phyloP scores from a whole-genome alignment of 2,329 filamentous ascomycete species.

The Monilinia polystroma region DNA sequence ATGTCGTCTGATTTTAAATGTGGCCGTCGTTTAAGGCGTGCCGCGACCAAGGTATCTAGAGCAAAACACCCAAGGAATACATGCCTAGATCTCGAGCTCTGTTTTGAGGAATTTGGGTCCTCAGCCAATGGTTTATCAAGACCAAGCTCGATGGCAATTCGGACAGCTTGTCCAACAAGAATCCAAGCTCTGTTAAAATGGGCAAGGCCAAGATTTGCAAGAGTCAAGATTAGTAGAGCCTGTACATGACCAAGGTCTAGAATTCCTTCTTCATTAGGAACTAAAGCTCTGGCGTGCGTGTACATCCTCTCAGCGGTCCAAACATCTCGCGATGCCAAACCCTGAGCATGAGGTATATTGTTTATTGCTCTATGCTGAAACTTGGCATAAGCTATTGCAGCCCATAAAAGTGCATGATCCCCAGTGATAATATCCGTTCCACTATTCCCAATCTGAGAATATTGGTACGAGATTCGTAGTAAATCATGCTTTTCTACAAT shows the following conservation, averaged over 20 bases:
- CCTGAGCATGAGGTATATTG: slow-evolving; percentile 35
- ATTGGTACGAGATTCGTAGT: slow-evolving; percentile 38
- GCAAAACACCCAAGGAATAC: slow-evolving; percentile 59
- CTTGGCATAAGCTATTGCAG: slow-evolving; percentile 56
- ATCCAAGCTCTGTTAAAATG: slow-evolving; percentile 61
- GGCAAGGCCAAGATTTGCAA: slow-evolving; percentile 61
- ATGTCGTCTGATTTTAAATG: slow-evolving; percentile 52
- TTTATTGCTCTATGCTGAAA: slow-evolving; percentile 46
- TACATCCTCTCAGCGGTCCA: slow-evolving; percentile 48
- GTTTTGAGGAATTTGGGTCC: slow-evolving; percentile 29
- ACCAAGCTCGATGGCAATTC: slow-evolving; percentile 49
- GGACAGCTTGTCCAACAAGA: slow-evolving; percentile 62
- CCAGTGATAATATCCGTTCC: slow-evolving; percentile 30
- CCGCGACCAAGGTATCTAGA: slow-evolving; percentile 58
- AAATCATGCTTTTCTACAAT: slow-evolving; percentile 62
- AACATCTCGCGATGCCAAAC: slow-evolving; percentile 29
- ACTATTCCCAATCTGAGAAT: slow-evolving; percentile 29
- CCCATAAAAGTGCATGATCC: slow-evolving; percentile 60
- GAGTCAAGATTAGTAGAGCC: slow-evolving; percentile 56
- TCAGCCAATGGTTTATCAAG: slow-evolving; percentile 40
- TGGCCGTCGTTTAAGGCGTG: slow-evolving; percentile 50
- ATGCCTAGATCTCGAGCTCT: slow-evolving; percentile 42
- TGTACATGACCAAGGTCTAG: slow-evolving; percentile 54
- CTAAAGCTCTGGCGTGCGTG: slow-evolving; percentile 48
- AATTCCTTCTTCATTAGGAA: slow-evolving; percentile 50